These are phyloP conservation scores for Saccharomycopsis babjevae DNA, from an alignment of 805 yeast genomes.

Conservation along the genomic window DNA sequence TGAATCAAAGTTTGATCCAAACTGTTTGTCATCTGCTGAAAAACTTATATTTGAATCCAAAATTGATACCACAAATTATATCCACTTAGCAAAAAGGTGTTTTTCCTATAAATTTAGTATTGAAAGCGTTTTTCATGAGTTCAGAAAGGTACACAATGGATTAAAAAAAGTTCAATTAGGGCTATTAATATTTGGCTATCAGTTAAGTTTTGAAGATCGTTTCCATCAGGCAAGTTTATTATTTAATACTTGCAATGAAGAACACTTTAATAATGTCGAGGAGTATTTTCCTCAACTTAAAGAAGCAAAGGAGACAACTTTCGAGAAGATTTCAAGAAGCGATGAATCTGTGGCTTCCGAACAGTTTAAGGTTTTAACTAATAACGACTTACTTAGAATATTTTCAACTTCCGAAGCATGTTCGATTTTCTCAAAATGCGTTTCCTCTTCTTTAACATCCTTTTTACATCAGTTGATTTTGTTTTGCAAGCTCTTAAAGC, in stretches of 20 bases:
- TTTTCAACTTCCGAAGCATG: neutral
- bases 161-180: conserved; percentile 15
- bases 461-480: conserved; percentile 5
- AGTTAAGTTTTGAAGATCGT: conserved; percentile 8
- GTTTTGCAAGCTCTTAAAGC: conserved; percentile 7
- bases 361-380: neutral
- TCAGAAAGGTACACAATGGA: conserved; percentile 10
- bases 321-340: neutral
- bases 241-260: conserved; percentile 3
- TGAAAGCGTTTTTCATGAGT: conserved; percentile 10
- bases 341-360: neutral
- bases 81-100: conserved; percentile 13
- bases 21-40: conserved; percentile 5
- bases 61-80: conserved; percentile 1
- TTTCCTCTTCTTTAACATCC: conserved; percentile 1
- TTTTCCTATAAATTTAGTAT: conserved; percentile 12
- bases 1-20: conserved; percentile 3
- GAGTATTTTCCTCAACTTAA: neutral
- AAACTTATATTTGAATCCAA: neutral
- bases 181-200: conserved; percentile 1
- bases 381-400: neutral
- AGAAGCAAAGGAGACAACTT: neutral
- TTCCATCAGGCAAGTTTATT: conserved; percentile 6
- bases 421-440: neutral
- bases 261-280: neutral